Evolutionary conservation across 768 basidiomycete species (phyloP), one percentile per base, ranked within the genome.

Genomic region (Hortiboletus flavorubellus): DNA sequence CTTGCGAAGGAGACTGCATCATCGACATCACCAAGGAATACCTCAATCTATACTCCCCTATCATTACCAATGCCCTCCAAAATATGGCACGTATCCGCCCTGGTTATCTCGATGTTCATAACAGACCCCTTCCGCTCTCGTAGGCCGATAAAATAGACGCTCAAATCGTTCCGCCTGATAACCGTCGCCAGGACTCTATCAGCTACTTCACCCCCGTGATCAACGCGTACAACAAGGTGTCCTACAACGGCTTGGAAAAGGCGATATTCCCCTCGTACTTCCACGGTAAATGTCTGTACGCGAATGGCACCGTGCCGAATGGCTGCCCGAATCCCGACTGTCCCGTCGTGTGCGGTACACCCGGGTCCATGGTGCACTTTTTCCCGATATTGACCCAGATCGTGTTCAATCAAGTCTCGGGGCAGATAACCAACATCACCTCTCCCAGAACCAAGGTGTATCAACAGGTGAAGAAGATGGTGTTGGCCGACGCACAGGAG

Each of bases 251-350:
- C 6, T 74, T 86, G 65, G 72, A 80, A 61, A 71, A 67, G 40
- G 81, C 77, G n/a, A 84, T 91, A 55, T 91, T 91, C 59, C 82
- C 83, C 6, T 64, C 70, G n/a, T 81, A 73, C 70, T 91, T 91
- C 67, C 89, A 91, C 59, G 89, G 89, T 53, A 91, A 87, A 70
- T 90, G 89, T 62, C 79, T 80, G 64, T 64, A 63, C 46, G 60
- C 74, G 23, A 73, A 80, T 42, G 81, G 82, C 40, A 70, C 76
- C 53, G 80, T 86, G 39, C 89, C 88, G 15, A 49, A 72, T 2
- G 89, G 89, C 23, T 91, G 89, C 61, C 89, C 89, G 9, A 87
- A 90, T 60, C 87, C 88, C 35, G 82, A 90, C 63, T 91, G 89
- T 65, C 81, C 86, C 21, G 80, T 89, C 52, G 80, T 89, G 33